Base-by-base conservation (phyloP, 768 basidiomycete species). In the Imleria badia region DNA sequence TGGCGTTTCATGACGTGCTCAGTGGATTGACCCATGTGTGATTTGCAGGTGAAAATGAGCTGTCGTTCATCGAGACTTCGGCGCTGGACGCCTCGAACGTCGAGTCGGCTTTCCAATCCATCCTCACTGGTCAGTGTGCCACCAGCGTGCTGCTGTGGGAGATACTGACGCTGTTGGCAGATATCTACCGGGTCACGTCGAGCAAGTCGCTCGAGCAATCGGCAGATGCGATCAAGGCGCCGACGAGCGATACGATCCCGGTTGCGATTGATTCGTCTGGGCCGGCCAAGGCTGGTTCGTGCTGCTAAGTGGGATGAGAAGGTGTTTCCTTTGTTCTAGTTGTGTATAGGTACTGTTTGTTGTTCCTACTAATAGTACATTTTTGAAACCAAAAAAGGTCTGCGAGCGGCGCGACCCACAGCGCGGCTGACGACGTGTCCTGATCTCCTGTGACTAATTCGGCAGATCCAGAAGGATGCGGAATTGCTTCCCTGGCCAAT, bases 11-110 rank as follows among this genome's bases (percentile, higher is more conserved):
- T 20, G 29, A 19, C 29, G 8, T 4, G 2, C 9, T 50, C 43
- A 45, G 48, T 45, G 50, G 23, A 50, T 36, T 47, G 35, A 56
- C 43, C 6, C 11, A 48, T 30, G 45, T 52, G 31, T 19, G 40
- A 44, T 42, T 47, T 48, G 22, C 64, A 93, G 93, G 89, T 63
- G 94, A 96, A 76, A 94, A 95, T 66, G 86, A 86, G 20, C 74
- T 98, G 63, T 91, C 89, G 51, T 96, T 96, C 81, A 96, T 99
- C 61, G 96, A 99, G 80, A 99, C 96, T 56, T 99, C 96, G 67
- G 96, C 96, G 76, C 86, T 98, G 83, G 97, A 99, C 85, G 93
- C 96, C 65, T 95, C 94, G 47, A 97, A 98, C 76, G 95, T 99
- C 74, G 96, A 98, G 76, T 76, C 83, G 53, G 97, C 96, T 47